Conservation (phyloP, 768 basidiomycete genomes). For the Phaeolepiota aurea region DNA sequence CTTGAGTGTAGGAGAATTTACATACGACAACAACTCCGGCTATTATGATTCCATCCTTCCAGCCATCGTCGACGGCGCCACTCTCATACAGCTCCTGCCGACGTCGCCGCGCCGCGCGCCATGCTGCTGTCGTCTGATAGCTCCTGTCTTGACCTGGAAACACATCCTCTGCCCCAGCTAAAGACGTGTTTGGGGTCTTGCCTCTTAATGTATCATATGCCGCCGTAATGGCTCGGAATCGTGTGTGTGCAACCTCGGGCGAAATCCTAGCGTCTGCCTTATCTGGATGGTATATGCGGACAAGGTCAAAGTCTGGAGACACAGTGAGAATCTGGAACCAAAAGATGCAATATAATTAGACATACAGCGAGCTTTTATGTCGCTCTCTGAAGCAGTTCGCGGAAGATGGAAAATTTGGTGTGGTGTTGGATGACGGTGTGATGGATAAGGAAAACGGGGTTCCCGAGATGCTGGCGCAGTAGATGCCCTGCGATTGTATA, state of each 20-base stretch:
- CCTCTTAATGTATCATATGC: constrained; percentile 63
- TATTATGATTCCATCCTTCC: constrained; percentile 58
- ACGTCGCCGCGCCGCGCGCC: constrained; percentile 33
- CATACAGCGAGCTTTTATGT: constrained; percentile 54
- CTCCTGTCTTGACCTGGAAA: constrained; percentile 10
- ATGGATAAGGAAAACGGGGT: constrained; percentile 41
- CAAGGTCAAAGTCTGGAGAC: constrained; percentile 65
- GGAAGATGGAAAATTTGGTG: constrained; percentile 61
- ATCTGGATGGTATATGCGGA: constrained; percentile 74
- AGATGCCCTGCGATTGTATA: too few species aligned
- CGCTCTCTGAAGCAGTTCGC: constrained; percentile 35
- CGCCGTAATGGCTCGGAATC: constrained; percentile 59
- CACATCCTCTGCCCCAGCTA: constrained; percentile 6
- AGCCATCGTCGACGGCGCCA: constrained; percentile 47
- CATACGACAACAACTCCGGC: constrained; percentile 46
- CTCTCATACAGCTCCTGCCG: constrained; percentile 41
- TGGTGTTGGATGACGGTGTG: constrained; percentile 42
- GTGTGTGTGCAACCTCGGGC: constrained; percentile 45
- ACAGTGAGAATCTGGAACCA: constrained; percentile 4
- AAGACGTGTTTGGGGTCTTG: constrained; percentile 20
- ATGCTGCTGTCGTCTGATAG: constrained; percentile 28
- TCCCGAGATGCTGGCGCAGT: not conserved
- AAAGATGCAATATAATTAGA: constrained; percentile 6
- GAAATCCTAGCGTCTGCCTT: constrained; percentile 34
- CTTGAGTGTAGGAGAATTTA: constrained; percentile 5